phyloP scores from a whole-genome alignment of 1,284 basidiomycete species.

The Neonothopanus nambi region DNA sequence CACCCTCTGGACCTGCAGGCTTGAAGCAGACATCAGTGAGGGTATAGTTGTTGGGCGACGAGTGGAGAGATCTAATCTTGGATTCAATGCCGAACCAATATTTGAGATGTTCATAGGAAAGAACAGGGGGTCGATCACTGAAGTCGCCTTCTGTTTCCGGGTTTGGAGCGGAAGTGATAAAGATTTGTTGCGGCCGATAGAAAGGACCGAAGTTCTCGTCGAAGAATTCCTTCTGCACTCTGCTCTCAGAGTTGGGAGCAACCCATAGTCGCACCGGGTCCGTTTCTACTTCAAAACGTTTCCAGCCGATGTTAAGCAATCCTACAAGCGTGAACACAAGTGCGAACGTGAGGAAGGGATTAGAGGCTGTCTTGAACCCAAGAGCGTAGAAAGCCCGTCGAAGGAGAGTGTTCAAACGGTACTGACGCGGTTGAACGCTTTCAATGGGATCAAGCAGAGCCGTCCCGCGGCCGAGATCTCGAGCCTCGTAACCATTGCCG shows the following conservation, averaged over 20 bases:
- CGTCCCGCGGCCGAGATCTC: slow-evolving; percentile 76
- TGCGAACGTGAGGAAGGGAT: slow-evolving; percentile 81
- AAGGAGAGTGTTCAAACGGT: slow-evolving; percentile 81
- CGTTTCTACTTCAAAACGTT: slow-evolving; percentile 85
- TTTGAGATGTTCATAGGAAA: slow-evolving; percentile 79
- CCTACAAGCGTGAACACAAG: slow-evolving; percentile 71
- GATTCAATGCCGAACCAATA: slow-evolving; percentile 85
- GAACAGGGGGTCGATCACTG: slow-evolving; percentile 51
- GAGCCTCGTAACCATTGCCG: slow-evolving; percentile 53
- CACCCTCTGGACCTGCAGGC: slow-evolving; percentile 76
- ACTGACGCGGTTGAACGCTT: slow-evolving; percentile 88
- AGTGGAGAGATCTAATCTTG: slow-evolving; percentile 72
- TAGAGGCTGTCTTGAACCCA: slow-evolving; percentile 75
- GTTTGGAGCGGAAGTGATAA: slow-evolving; percentile 62
- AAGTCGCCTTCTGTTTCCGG: slow-evolving; percentile 24
- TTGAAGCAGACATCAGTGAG: slow-evolving; percentile 92
- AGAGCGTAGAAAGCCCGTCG: slow-evolving; percentile 83
- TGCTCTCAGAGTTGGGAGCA: slow-evolving; percentile 83
- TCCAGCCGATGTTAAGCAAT: slow-evolving; percentile 90
- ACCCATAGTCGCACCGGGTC: slow-evolving; percentile 97
- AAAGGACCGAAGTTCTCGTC: slow-evolving; percentile 96
- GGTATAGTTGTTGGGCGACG: slow-evolving; percentile 64
- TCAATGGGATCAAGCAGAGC: slow-evolving; percentile 85
- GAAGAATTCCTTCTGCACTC: slow-evolving; percentile 88
- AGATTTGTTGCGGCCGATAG: slow-evolving; percentile 93